Evolutionary conservation across 1,139 yeast species (phyloP).

Genomic region (Blastobotrys illinoisensis): DNA sequence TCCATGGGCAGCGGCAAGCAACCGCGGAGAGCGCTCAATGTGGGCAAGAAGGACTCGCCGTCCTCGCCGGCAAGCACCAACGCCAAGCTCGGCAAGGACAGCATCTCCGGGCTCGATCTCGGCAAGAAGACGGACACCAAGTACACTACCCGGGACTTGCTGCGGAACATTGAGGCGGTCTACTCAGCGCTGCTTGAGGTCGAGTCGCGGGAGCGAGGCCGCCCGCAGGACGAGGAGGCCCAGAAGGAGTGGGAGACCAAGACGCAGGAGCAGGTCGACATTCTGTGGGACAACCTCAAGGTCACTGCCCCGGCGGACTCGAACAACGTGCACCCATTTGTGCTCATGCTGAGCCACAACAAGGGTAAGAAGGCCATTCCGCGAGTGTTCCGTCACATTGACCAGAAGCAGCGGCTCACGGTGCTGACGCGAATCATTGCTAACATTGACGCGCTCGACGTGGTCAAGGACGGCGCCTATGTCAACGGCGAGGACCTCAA

Average conservation of each 20-base stretch:
- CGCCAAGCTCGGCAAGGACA: not conserved
- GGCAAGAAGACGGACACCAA: conserved; percentile 43
- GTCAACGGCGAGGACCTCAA: conserved; percentile 49
- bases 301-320: conserved; percentile 49
- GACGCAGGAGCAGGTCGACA: conserved; percentile 29
- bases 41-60: conserved; percentile 29
- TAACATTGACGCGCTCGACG: conserved; percentile 74
- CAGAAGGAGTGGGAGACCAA: conserved; percentile 30
- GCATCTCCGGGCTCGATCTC: conserved; percentile 77
- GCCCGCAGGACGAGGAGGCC: conserved; percentile 37
- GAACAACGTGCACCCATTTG: conserved; percentile 61
- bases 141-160: conserved; percentile 10
- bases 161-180: conserved; percentile 59
- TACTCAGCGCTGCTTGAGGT: conserved; percentile 72
- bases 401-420: conserved; percentile 72
- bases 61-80: not conserved
- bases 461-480: conserved; percentile 73
- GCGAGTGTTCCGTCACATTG: conserved; percentile 78
- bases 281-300: conserved; percentile 74
- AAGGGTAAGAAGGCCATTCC: conserved; percentile 88
- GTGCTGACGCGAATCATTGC: conserved; percentile 76
- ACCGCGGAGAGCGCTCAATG: conserved; percentile 82
- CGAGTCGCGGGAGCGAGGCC: conserved; percentile 74
- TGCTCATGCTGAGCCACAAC: conserved; percentile 76
- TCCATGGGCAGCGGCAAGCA: conserved; percentile 76